Percentiles rank a stretch among this genome's conserved stretches.
Conservation (phyloP, 1,284 basidiomycete species). For the Serendipita sp. region DNA sequence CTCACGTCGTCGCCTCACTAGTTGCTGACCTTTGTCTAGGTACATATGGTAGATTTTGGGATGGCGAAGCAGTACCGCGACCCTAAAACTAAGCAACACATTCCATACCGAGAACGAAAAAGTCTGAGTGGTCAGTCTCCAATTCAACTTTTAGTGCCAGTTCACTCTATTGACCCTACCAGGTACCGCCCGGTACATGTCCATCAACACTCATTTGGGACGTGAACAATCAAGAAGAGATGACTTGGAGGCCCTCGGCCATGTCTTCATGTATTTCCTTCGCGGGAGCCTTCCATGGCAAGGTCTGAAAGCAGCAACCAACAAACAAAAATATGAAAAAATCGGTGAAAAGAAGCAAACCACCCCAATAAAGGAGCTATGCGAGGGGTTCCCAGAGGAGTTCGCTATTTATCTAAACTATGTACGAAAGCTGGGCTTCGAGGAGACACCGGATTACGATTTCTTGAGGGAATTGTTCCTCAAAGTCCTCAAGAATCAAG, state of each 20-base stretch:
- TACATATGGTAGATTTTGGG: conserved; percentile 76
- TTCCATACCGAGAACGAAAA: conserved; percentile 92
- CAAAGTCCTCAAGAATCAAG: conserved; percentile 80
- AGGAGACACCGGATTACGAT: conserved; percentile 93
- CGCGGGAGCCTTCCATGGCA: conserved; percentile 91
- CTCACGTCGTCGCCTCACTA: conserved; percentile 2
- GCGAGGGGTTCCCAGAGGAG: conserved; percentile 84
- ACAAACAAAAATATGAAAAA: conserved; percentile 98
- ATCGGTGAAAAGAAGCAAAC: conserved; percentile 98
- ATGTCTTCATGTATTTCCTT: conserved; percentile 97
- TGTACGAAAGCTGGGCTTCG: conserved; percentile 77
- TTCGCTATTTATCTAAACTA: conserved; percentile 83
- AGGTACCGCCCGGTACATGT: conserved; percentile 91
- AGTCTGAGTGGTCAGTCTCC: conserved; percentile 44
- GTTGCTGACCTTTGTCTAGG: neutral
- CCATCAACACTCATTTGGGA: conserved; percentile 91
- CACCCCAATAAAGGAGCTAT: conserved; percentile 86
- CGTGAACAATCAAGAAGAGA: conserved; percentile 90
- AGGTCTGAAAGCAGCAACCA: conserved; percentile 89
- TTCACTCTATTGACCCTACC: neutral
- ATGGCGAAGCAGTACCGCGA: conserved; percentile 98
- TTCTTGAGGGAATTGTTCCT: conserved; percentile 85
- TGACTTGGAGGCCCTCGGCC: conserved; percentile 87
- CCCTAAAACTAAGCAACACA: conserved; percentile 93
- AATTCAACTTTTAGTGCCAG: neutral